A percentile compares a stretch with the other conserved stretches of the same genome.
These are phyloP conservation scores for Hemileia vastatrix DNA, from an alignment of 1,284 basidiomycete genomes.

Conservation along the genomic window DNA sequence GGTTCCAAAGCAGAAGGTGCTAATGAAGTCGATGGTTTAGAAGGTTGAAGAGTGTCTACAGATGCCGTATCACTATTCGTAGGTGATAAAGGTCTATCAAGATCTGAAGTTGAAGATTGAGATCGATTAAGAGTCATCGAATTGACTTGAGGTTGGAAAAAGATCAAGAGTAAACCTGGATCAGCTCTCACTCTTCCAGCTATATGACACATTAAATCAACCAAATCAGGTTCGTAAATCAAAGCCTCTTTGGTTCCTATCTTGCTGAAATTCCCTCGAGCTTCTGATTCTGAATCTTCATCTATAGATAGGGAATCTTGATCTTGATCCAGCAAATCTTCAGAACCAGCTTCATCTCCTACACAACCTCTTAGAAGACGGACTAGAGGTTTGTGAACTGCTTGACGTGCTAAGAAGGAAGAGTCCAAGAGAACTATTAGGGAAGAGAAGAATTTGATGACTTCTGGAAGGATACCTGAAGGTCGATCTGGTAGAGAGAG, in stretches of 20 bases:
- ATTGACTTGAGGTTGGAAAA: constrained; percentile 56
- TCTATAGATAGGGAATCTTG: neutral
- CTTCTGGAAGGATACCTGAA: constrained; percentile 31
- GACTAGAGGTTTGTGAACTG: constrained; percentile 70
- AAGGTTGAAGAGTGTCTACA: constrained; percentile 42
- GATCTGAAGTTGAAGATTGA: constrained; percentile 34
- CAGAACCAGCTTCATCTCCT: constrained; percentile 81
- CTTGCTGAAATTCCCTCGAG: neutral
- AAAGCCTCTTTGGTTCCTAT: neutral
- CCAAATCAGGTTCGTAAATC: constrained; percentile 48
- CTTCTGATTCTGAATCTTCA: neutral
- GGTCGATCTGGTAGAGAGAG: constrained; percentile 31
- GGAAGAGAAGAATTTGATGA: constrained; percentile 32
- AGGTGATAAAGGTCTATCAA: constrained; percentile 57
- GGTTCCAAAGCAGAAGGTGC: no score
- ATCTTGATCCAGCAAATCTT: neutral
- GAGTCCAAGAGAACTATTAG: constrained; percentile 36
- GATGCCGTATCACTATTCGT: no score
- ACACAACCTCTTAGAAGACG: constrained; percentile 76
- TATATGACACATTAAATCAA: constrained; percentile 76
- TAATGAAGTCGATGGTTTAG: neutral
- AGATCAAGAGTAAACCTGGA: constrained; percentile 82
- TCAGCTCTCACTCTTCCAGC: constrained; percentile 80
- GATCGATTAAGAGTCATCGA: constrained; percentile 9
- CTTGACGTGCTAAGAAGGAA: no score